Evolutionary conservation across 495 filamentous ascomycete genomes (phyloP).

Genomic region (Xylaria acuta): DNA sequence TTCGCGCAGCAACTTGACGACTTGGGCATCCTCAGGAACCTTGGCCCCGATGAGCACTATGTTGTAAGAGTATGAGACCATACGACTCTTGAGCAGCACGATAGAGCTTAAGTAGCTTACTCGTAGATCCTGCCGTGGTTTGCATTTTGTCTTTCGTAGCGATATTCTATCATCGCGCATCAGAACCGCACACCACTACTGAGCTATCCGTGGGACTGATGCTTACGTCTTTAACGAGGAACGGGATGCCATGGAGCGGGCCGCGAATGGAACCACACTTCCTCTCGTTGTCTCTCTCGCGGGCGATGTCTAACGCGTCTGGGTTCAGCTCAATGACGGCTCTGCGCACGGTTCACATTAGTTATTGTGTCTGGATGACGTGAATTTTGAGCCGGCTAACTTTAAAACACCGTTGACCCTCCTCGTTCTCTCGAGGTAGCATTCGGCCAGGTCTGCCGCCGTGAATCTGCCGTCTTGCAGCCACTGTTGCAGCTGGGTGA

Average conservation of each 20-base stretch:
- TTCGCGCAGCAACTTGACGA: conserved; percentile 65
- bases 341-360: conserved; percentile 38
- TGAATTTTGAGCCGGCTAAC: conserved; percentile 45
- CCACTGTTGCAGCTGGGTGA: conserved; percentile 49
- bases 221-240: conserved; percentile 68
- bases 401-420: conserved; percentile 66
- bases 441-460: conserved; percentile 52
- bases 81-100: neutral
- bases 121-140: conserved; percentile 54
- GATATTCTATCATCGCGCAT: conserved; percentile 29
- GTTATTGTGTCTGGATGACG: conserved; percentile 20
- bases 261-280: conserved; percentile 59
- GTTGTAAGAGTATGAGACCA: conserved; percentile 20
- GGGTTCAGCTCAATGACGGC: conserved; percentile 68
- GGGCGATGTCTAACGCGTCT: conserved; percentile 60
- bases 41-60: conserved; percentile 65
- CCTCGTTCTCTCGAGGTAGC: conserved; percentile 60
- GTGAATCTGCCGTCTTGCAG: conserved; percentile 48
- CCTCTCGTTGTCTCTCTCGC: conserved; percentile 64
- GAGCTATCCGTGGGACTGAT: neutral
- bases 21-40: conserved; percentile 69
- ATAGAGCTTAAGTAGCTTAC: neutral
- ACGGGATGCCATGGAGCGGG: conserved; percentile 74
- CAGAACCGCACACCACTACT: neutral
- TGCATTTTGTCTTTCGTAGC: conserved; percentile 50